phyloP scores from a whole-genome alignment of 2,329 filamentous ascomycete species.

The Dactylella cylindrospora region DNA sequence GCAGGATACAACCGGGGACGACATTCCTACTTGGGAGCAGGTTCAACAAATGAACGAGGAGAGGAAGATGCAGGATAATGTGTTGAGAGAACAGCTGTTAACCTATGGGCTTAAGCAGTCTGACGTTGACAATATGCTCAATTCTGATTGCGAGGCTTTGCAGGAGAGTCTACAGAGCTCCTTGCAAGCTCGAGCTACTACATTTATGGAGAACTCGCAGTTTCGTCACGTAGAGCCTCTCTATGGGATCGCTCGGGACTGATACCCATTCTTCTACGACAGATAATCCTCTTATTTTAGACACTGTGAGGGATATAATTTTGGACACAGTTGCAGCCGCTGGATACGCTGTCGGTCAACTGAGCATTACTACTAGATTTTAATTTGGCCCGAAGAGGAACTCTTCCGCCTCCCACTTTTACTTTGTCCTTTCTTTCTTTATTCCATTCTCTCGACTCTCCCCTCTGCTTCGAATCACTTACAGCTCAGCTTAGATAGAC shows the following conservation, averaged over 20 bases:
- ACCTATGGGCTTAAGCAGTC: slow-evolving; percentile 19
- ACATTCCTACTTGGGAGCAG: slow-evolving; percentile 43
- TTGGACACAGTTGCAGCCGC: no score
- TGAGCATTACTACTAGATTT: no score
- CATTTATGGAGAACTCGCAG: slow-evolving; percentile 11
- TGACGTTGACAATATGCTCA: slow-evolving; percentile 32
- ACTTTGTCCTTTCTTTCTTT: slow-evolving; percentile 2
- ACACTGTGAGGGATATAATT: slow-evolving; percentile 4
- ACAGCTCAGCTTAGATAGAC: slow-evolving; percentile 11
- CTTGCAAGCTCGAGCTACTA: slow-evolving; percentile 15
- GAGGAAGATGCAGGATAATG: slow-evolving; percentile 14
- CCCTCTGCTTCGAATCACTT: no score
- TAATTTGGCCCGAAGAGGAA: no score
- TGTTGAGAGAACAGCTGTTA: slow-evolving; percentile 13
- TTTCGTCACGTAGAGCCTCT: slow-evolving; percentile 25
- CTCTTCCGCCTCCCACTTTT: no score
- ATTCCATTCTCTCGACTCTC: slow-evolving; percentile 7
- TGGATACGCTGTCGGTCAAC: no score
- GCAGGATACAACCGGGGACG: slow-evolving; percentile 38
- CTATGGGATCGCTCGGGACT: slow-evolving; percentile 18
- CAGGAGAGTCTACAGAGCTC: slow-evolving; percentile 23
- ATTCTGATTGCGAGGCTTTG: slow-evolving; percentile 17
- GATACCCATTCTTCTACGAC: not conserved
- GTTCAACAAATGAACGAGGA: slow-evolving; percentile 32
- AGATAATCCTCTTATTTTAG: no score